These are phyloP conservation scores for Trichosporon sp. DNA, from an alignment of 1,284 basidiomycete genomes.

Conservation along the genomic window DNA sequence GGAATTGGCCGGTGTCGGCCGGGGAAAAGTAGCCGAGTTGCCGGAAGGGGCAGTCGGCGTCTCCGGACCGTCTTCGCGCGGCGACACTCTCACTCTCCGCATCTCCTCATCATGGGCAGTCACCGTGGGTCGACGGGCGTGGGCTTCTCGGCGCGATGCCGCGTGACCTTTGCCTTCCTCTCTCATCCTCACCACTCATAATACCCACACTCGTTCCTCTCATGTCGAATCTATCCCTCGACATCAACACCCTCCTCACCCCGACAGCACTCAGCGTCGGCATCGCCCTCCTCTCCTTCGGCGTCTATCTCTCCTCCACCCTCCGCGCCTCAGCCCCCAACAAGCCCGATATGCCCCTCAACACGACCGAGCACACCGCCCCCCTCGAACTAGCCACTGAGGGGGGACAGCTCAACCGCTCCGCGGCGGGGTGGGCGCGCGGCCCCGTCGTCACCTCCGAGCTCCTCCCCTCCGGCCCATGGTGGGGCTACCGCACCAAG, in stretches of 20 bases:
- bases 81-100: not conserved
- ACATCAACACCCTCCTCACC: not conserved
- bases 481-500: slow-evolving; percentile 21
- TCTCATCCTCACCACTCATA: not conserved
- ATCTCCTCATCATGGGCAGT: not conserved
- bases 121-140: not conserved
- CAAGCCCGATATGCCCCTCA: slow-evolving; percentile 11
- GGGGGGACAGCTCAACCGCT: slow-evolving; percentile 59
- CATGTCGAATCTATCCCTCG: not conserved
- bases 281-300: slow-evolving; percentile 8
- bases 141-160: not conserved
- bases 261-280: not conserved
- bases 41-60: not conserved
- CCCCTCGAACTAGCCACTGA: slow-evolving; percentile 48
- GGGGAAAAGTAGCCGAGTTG: not conserved
- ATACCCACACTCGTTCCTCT: not conserved
- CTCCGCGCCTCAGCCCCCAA: not conserved
- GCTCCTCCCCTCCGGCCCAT: slow-evolving; percentile 11
- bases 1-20: not conserved
- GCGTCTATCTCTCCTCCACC: not conserved
- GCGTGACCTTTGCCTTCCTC: not conserved
- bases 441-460: slow-evolving; percentile 8
- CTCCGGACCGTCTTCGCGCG: not conserved
- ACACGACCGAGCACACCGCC: slow-evolving; percentile 26
- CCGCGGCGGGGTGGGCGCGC: slow-evolving; percentile 9